Evolutionary conservation across 2,329 filamentous ascomycete genomes (phyloP).

Genomic region (Colletotrichum zoysiae): DNA sequence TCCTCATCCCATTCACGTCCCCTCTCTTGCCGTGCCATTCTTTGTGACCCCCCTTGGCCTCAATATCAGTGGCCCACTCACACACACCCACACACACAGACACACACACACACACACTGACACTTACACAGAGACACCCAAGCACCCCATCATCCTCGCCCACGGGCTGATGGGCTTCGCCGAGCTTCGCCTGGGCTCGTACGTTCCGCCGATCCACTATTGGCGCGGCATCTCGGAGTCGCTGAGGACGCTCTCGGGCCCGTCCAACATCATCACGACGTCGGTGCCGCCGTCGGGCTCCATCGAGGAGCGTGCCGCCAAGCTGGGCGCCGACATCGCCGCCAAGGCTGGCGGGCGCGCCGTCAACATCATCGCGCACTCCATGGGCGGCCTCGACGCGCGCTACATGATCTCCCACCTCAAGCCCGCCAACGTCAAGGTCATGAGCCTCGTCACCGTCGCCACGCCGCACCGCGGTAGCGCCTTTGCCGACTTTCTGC

Average conservation of each 20-base stretch:
- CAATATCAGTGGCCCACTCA: slow-evolving; percentile 11
- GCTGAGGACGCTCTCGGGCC: slow-evolving; percentile 63
- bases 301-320: slow-evolving; percentile 71
- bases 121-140: slow-evolving; percentile 61
- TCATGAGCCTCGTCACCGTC: slow-evolving; percentile 66
- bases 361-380: slow-evolving; percentile 83
- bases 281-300: slow-evolving; percentile 71
- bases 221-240: slow-evolving; percentile 75
- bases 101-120: slow-evolving; percentile 21
- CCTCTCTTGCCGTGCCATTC: slow-evolving; percentile 11
- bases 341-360: slow-evolving; percentile 61
- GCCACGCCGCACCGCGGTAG: slow-evolving; percentile 68
- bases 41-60: neutral
- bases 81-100: slow-evolving; percentile 9
- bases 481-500: slow-evolving; percentile 66
- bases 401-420: slow-evolving; percentile 74
- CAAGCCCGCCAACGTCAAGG: slow-evolving; percentile 58
- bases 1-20: slow-evolving; percentile 10
- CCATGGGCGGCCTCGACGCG: slow-evolving; percentile 75
- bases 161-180: slow-evolving; percentile 75
- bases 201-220: slow-evolving; percentile 70
- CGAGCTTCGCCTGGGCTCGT: slow-evolving; percentile 64
- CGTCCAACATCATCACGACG: slow-evolving; percentile 70
- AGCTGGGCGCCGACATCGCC: slow-evolving; percentile 67
- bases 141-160: slow-evolving; percentile 73